A percentile compares a stretch with the other conserved stretches of the same genome.
These are phyloP conservation scores for Phytophthora chlamydospora DNA, from an alignment of 352 stramenopile species.

Conservation along the genomic window DNA sequence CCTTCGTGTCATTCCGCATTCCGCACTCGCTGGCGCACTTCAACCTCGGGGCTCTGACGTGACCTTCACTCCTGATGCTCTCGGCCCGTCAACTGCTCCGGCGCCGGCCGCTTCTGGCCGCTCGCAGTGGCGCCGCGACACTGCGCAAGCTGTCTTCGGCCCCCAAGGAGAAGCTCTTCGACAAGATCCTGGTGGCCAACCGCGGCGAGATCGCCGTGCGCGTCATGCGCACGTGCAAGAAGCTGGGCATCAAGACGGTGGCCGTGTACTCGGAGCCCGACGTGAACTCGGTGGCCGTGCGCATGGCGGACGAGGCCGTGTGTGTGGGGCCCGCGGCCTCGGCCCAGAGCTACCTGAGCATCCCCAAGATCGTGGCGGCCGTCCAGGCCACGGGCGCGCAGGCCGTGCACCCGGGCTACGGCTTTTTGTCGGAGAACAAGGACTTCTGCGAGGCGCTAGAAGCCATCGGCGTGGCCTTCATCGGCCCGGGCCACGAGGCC, in stretches of 20 bases:
- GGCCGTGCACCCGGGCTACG: constrained; percentile 95
- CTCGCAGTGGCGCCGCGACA: neutral
- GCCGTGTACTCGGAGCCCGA: constrained; percentile 95
- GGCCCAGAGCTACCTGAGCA: constrained; percentile 91
- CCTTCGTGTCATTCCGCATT: constrained; percentile 25
- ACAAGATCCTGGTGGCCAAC: constrained; percentile 94
- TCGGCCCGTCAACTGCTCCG: constrained; percentile 27
- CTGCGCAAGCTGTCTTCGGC: constrained; percentile 17
- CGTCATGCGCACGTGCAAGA: constrained; percentile 91
- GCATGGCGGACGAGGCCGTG: constrained; percentile 84
- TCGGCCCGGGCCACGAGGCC: constrained; percentile 87
- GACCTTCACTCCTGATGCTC: constrained; percentile 39
- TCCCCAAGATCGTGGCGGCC: constrained; percentile 89
- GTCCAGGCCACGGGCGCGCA: constrained; percentile 90
- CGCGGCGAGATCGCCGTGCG: constrained; percentile 94
- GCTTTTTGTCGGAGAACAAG: constrained; percentile 96
- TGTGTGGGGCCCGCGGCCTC: constrained; percentile 78
- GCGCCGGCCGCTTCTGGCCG: constrained; percentile 6
- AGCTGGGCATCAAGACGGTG: constrained; percentile 94
- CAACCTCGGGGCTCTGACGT: constrained; percentile 9
- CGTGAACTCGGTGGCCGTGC: constrained; percentile 81
- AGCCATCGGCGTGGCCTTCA: constrained; percentile 82
- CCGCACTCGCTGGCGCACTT: constrained; percentile 13
- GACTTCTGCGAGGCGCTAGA: constrained; percentile 86
- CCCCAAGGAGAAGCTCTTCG: constrained; percentile 72